Evolutionary conservation across 257 asterid genomes (phyloP).

Genomic region (Salvia miltiorrhiza): DNA sequence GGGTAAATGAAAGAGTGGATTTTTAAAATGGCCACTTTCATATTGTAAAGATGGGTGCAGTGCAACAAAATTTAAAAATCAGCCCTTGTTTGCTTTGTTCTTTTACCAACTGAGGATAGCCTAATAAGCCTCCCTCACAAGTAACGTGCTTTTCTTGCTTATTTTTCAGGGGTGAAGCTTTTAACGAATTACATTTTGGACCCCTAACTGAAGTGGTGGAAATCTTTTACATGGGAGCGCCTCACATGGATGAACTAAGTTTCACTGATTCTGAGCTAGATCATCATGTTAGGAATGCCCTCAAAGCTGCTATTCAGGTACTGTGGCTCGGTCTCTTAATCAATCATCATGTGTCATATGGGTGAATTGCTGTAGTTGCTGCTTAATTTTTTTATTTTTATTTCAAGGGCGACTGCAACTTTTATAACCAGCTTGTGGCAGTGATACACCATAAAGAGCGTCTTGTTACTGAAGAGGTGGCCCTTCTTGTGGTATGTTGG

Average conservation of each 20-base stretch:
- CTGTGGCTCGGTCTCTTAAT: not conserved
- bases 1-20: no score
- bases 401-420: slow-evolving; percentile 57
- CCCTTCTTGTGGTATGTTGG: slow-evolving; percentile 76
- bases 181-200: not conserved
- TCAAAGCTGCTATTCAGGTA: slow-evolving; percentile 61
- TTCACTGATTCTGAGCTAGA: slow-evolving; percentile 60
- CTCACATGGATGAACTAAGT: slow-evolving; percentile 43
- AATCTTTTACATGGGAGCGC: slow-evolving; percentile 48
- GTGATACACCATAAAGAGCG: slow-evolving; percentile 46
- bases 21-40: no score
- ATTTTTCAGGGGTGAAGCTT: slow-evolving; percentile 21
- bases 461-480: slow-evolving; percentile 61
- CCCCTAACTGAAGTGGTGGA: slow-evolving; percentile 16
- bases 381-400: not conserved
- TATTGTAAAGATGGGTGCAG: no score
- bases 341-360: not conserved
- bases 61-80: no score
- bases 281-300: slow-evolving; percentile 57
- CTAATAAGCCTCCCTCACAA: no score
- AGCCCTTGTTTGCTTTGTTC: no score
- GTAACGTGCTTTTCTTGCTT: not conserved
- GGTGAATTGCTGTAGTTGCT: slow-evolving; percentile 6
- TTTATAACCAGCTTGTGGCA: slow-evolving; percentile 56
- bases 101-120: no score